phyloP scores from a whole-genome alignment of 1,284 basidiomycete species.

The Vanrija sp. region DNA sequence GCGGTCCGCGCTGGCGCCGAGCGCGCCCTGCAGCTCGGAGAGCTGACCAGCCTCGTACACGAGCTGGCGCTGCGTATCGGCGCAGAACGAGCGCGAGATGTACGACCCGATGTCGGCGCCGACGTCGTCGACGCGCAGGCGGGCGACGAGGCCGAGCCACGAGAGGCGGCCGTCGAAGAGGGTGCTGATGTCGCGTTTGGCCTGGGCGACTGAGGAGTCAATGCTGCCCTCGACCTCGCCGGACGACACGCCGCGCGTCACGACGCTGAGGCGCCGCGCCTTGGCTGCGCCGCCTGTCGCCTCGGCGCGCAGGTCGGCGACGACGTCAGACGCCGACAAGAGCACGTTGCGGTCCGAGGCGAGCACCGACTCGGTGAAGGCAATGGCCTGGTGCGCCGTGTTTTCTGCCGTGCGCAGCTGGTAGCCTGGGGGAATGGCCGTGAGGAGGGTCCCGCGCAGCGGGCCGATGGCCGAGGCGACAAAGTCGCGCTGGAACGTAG shows the following conservation, averaged over 20 bases:
- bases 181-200: conserved; percentile 55
- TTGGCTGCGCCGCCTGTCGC: conserved; percentile 24
- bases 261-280: conserved; percentile 31
- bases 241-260: conserved; percentile 30
- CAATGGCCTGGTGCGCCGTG: conserved; percentile 19
- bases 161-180: conserved; percentile 57
- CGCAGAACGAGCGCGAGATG: conserved; percentile 60
- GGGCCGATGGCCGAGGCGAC: conserved; percentile 34
- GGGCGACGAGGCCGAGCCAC: conserved; percentile 63
- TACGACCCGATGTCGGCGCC: conserved; percentile 57
- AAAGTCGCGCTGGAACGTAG: conserved; percentile 37
- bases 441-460: conserved; percentile 21
- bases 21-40: conserved; percentile 55
- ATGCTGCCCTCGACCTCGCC: conserved; percentile 53
- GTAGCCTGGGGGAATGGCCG: conserved; percentile 3
- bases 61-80: conserved; percentile 66
- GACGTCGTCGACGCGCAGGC: conserved; percentile 64
- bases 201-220: conserved; percentile 53
- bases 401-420: conserved; percentile 24
- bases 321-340: conserved; percentile 14
- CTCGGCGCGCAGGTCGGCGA: conserved; percentile 14
- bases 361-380: conserved; percentile 26
- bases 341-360: conserved; percentile 22
- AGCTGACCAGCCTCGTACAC: conserved; percentile 66
- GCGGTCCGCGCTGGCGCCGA: conserved; percentile 53